phyloP scores from a whole-genome alignment of 306 rosid species.

The Vigna unguiculata region DNA sequence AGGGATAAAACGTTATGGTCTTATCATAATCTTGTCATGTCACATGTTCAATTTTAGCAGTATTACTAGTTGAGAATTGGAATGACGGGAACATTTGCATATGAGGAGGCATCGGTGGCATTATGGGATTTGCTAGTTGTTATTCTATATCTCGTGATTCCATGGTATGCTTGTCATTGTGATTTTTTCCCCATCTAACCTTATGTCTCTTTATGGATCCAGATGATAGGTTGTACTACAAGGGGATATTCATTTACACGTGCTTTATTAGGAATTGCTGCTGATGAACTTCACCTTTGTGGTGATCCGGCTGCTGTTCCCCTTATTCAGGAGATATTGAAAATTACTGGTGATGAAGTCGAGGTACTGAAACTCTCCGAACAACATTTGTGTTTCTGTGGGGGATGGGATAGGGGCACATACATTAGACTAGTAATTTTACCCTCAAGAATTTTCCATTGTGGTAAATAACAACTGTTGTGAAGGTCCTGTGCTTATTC shows the following conservation, averaged over 20 bases:
- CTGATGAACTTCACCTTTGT: conserved; percentile 94
- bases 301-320: conserved; percentile 95
- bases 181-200: conserved; percentile 10
- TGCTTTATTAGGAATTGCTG: conserved; percentile 88
- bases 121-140: conserved; percentile 28
- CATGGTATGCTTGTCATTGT: conserved; percentile 28
- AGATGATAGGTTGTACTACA: conserved; percentile 90
- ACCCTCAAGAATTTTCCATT: conserved; percentile 30
- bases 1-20: conserved; percentile 7
- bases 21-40: conserved; percentile 3
- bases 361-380: conserved; percentile 65
- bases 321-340: conserved; percentile 81
- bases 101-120: conserved; percentile 4
- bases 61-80: conserved; percentile 11
- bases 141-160: conserved; percentile 6
- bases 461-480: conserved; percentile 23
- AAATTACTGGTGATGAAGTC: conserved; percentile 76
- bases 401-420: conserved; percentile 23
- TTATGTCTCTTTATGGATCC: conserved; percentile 39
- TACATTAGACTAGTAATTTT: conserved; percentile 15
- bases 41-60: conserved; percentile 7
- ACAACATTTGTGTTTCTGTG: not conserved
- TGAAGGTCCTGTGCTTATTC: conserved; percentile 36
- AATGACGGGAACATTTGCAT: conserved; percentile 39
- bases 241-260: conserved; percentile 94